A percentile compares a stretch with the other conserved stretches of the same genome.
These are phyloP conservation scores for Trametes meyenii DNA, from an alignment of 768 basidiomycete genomes.

Conservation along the genomic window DNA sequence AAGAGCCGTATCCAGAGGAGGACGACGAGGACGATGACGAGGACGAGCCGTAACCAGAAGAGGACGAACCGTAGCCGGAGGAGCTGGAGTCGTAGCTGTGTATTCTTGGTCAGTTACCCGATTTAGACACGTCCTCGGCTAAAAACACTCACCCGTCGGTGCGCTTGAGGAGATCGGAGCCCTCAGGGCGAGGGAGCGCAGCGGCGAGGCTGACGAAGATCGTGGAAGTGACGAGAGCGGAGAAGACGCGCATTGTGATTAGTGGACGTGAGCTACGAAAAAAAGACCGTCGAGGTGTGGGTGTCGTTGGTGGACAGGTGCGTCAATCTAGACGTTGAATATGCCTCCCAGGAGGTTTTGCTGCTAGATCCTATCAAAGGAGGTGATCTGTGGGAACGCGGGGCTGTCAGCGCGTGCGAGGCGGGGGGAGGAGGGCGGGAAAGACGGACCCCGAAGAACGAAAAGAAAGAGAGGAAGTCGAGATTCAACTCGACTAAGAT, in stretches of 20 bases:
- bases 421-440: background rate
- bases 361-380: constrained; percentile 72
- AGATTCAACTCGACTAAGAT: constrained; percentile 66
- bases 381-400: constrained; percentile 49
- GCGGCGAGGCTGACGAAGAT: constrained; percentile 54
- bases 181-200: constrained; percentile 45
- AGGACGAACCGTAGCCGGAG: background rate
- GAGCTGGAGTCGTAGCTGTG: background rate
- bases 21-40: constrained; percentile 1
- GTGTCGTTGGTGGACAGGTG: constrained; percentile 40
- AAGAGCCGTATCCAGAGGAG: background rate
- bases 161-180: constrained; percentile 29
- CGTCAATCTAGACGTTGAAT: constrained; percentile 34
- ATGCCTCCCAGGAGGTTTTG: constrained; percentile 64
- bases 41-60: background rate
- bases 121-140: constrained; percentile 28
- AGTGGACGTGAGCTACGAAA: constrained; percentile 7
- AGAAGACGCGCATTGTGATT: constrained; percentile 62
- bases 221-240: constrained; percentile 55
- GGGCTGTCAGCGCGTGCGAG: constrained; percentile 6
- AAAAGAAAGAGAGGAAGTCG: constrained; percentile 54
- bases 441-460: constrained; percentile 33
- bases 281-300: constrained; percentile 51
- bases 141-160: constrained; percentile 14
- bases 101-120: background rate